phyloP scores from a whole-genome alignment of 2,329 filamentous ascomycete species.

The Cercospora sp. region DNA sequence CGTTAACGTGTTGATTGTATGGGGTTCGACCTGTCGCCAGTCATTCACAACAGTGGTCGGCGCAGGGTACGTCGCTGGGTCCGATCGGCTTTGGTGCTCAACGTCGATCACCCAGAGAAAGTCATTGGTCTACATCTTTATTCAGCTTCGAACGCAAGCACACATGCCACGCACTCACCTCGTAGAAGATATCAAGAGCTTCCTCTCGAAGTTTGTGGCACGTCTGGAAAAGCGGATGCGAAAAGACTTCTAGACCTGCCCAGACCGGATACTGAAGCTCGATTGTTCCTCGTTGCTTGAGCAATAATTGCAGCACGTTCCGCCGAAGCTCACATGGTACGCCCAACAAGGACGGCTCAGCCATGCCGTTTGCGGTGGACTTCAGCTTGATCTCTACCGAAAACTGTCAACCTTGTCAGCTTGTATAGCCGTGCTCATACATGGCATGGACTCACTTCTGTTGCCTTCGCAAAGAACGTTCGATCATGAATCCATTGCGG shows the following conservation, averaged over 20 bases:
- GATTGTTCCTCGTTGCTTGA: slow-evolving; percentile 23
- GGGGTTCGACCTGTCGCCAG: neutral
- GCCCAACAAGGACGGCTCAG: slow-evolving; percentile 16
- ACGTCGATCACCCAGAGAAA: slow-evolving; percentile 31
- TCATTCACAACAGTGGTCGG: neutral
- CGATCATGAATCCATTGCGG: too few species aligned
- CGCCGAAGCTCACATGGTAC: slow-evolving; percentile 28
- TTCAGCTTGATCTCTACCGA: neutral
- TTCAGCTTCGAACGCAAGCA: neutral
- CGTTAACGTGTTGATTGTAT: slow-evolving; percentile 6
- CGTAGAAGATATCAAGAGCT: slow-evolving; percentile 28
- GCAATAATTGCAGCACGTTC: slow-evolving; percentile 20
- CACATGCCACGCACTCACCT: neutral
- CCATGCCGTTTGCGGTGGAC: slow-evolving; percentile 17
- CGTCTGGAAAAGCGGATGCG: slow-evolving; percentile 25
- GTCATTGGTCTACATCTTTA: slow-evolving; percentile 14
- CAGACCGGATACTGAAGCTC: slow-evolving; percentile 30
- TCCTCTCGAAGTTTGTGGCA: slow-evolving; percentile 25
- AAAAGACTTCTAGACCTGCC: slow-evolving; percentile 24
- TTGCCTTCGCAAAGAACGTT: too few species aligned
- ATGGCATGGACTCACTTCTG: too few species aligned
- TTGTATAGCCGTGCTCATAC: too few species aligned
- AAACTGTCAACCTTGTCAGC: neutral
- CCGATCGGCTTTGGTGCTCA: slow-evolving; percentile 18
- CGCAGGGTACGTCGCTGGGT: slow-evolving; percentile 14